Evolutionary conservation across 768 basidiomycete species (phyloP).

Genomic region (Suillus fuscotomentosus): DNA sequence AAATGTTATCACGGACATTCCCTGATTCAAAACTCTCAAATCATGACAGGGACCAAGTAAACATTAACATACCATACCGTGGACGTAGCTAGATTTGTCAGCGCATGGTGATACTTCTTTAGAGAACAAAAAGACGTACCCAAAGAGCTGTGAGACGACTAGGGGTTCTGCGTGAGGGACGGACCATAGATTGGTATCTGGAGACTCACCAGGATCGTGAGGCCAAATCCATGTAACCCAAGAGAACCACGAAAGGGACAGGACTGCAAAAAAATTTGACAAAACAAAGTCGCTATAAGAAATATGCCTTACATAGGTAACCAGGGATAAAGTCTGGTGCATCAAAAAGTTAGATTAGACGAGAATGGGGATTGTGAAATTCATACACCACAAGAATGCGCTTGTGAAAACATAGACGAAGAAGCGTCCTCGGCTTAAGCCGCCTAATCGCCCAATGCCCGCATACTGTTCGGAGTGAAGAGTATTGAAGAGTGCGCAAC

Average conservation of each 20-base stretch:
- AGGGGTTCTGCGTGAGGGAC: constrained; percentile 12
- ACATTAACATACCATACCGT: constrained; percentile 41
- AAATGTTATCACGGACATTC: constrained; percentile 75
- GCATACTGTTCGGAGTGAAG: constrained; percentile 68
- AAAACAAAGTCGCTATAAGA: neutral
- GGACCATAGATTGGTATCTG: constrained; percentile 18
- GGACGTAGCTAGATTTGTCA: constrained; percentile 27
- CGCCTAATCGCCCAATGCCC: constrained; percentile 59
- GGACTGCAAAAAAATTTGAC: constrained; percentile 27
- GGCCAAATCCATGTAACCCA: constrained; percentile 59
- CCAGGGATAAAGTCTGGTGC: constrained; percentile 41
- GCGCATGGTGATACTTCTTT: neutral
- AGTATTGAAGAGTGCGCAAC: constrained; percentile 75
- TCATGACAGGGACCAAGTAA: neutral
- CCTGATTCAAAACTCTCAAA: constrained; percentile 21
- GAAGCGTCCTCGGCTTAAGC: constrained; percentile 74
- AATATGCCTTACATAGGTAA: constrained; percentile 36
- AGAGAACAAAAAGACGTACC: constrained; percentile 29
- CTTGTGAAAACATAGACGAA: constrained; percentile 64
- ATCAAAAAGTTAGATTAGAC: constrained; percentile 5
- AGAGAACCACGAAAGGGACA: constrained; percentile 55
- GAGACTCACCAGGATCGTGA: constrained; percentile 41
- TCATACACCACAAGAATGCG: constrained; percentile 61
- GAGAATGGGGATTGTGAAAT: neutral
- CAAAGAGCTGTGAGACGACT: constrained; percentile 48